Evolutionary conservation across 2,329 filamentous ascomycete species (phyloP).

Genomic region (Alternaria brassicae): DNA sequence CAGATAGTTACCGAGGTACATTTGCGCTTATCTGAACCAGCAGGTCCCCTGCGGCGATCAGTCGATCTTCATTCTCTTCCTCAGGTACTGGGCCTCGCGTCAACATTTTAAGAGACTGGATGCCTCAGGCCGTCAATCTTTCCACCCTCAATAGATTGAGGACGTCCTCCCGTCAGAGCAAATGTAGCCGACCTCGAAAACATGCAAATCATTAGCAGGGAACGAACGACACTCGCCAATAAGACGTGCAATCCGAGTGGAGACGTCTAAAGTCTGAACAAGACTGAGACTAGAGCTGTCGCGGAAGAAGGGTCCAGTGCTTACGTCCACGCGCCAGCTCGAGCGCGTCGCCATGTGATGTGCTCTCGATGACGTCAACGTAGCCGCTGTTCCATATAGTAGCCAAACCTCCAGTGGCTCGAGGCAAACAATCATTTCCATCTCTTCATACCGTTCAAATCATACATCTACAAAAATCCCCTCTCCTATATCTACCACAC

Average conservation of each 20-base stretch:
- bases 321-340: conserved; percentile 2
- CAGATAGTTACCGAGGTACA: conserved; percentile 20
- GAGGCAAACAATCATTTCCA: background rate
- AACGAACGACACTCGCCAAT: too few species aligned
- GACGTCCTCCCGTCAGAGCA: background rate
- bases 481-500: background rate
- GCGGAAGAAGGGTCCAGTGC: conserved; percentile 3
- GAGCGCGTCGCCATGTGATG: conserved; percentile 15
- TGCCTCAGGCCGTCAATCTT: background rate
- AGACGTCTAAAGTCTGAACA: background rate
- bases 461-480: background rate
- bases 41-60: background rate
- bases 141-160: background rate
- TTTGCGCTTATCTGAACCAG: conserved; percentile 1
- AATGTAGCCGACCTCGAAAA: background rate
- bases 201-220: too few species aligned
- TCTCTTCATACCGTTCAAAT: background rate
- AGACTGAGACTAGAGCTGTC: background rate
- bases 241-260: background rate
- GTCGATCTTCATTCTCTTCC: background rate
- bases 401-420: background rate
- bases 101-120: background rate
- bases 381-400: conserved; percentile 6
- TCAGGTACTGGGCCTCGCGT: background rate
- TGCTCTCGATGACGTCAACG: conserved; percentile 17